Evolutionary conservation across 352 stramenopile genomes (phyloP).

Genomic region (Stephanocyclus meneghinianus): DNA sequence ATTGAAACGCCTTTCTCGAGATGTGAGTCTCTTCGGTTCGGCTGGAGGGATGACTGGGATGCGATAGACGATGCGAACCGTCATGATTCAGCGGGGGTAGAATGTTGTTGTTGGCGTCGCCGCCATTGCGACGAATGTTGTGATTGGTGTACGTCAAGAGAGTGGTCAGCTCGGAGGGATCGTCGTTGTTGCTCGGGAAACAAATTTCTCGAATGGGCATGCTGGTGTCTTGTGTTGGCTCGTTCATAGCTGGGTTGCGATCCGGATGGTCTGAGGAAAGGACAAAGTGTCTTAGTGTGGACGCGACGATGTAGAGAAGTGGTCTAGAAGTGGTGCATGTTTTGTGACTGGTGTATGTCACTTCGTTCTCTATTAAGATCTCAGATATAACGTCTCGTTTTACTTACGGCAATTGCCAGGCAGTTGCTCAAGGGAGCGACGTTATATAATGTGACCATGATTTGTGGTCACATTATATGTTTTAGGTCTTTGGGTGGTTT

Average conservation of each 20-base stretch:
- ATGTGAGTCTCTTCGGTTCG: not conserved
- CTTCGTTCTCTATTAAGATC: too few species aligned
- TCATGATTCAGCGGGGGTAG: not conserved
- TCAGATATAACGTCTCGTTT: too few species aligned
- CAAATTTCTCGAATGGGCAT: constrained; percentile 6
- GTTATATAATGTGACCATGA: too few species aligned
- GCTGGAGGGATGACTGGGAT: not conserved
- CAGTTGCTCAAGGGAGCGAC: too few species aligned
- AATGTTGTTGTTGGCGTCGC: not conserved
- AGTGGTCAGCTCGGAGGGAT: not conserved
- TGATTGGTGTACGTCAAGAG: not conserved
- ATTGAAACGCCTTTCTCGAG: constrained; percentile 8
- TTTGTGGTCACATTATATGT: too few species aligned
- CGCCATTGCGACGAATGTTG: not conserved
- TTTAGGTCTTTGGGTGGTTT: too few species aligned
- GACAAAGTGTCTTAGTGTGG: too few species aligned
- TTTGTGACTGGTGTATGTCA: too few species aligned
- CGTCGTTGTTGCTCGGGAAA: not conserved
- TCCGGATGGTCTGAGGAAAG: too few species aligned
- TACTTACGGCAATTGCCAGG: too few species aligned
- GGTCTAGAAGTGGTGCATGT: too few species aligned
- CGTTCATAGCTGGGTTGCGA: not conserved
- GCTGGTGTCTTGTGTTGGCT: not conserved
- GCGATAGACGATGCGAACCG: not conserved
- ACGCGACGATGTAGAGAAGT: too few species aligned